Conservation (phyloP, 441 rosid species). For the Adansonia gregorii region DNA sequence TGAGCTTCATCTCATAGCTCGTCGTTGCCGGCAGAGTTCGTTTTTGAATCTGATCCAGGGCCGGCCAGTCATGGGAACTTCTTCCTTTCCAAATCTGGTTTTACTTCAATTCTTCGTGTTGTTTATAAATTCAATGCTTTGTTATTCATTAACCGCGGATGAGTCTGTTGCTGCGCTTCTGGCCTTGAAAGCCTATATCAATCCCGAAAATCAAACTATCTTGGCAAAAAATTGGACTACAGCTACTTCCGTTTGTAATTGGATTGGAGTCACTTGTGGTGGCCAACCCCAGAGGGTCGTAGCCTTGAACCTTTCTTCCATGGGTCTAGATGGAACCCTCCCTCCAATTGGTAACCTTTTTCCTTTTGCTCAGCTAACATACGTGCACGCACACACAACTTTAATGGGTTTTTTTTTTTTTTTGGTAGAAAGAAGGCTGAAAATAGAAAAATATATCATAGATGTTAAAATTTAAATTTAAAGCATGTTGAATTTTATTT, state of each 20-base stretch:
- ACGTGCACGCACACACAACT: neutral
- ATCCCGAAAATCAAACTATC: neutral
- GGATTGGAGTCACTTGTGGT: slow-evolving; percentile 29
- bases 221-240: slow-evolving; percentile 28
- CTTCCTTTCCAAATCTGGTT: neutral
- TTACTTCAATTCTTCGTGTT: neutral
- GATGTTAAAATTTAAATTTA: too few relatives aligned
- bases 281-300: neutral
- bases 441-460: too few relatives aligned
- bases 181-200: slow-evolving; percentile 14
- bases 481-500: too few relatives aligned
- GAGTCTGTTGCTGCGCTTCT: neutral
- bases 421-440: too few relatives aligned
- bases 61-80: neutral
- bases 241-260: slow-evolving; percentile 21
- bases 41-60: neutral
- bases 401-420: neutral
- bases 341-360: slow-evolving; percentile 25
- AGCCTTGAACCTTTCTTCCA: slow-evolving; percentile 25
- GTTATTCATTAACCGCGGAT: neutral
- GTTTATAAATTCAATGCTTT: neutral
- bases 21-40: neutral
- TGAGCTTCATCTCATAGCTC: slow-evolving; percentile 7
- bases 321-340: slow-evolving; percentile 27
- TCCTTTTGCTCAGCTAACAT: neutral